Evolutionary conservation across 2,329 filamentous ascomycete genomes (phyloP), one percentile per base, ranked within the genome.

Genomic region (Ophiobolus disseminans): DNA sequence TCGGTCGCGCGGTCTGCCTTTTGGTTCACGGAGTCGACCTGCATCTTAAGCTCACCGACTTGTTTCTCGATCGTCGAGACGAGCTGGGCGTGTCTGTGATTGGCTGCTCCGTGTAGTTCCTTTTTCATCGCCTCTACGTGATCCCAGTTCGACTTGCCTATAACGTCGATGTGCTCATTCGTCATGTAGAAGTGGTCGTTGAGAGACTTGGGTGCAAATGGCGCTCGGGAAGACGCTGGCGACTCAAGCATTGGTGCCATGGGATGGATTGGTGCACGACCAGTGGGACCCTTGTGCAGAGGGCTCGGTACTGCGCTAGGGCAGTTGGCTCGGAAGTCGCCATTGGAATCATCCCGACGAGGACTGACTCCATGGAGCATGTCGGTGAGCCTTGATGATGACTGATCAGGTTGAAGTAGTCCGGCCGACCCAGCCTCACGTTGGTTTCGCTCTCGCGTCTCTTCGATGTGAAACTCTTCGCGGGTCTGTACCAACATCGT

Each of bases 141-240:
- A 37, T 70, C 67, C 45, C 62, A 67, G 0, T 61, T 57, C 5
- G 58, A 66, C 32, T 65, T 61, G 26, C 58, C 66, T 1, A 68
- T 53, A 5, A 68, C 60, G 28, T 72, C 70, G 16, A 74, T 63
- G 53, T 74, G 71, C 39, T 68, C 62, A 39, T 73, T 70, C 7
- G 62, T 63, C 61, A 70, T 69, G 50, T 55, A 65, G 55, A 74
- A 73, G 45, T 72, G 68, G n/a, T 66, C 63, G 4, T 62, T 56
- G 13, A 62, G 55, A 6, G 40, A 48, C 39, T 52, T 61, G 16
- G 53, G 55, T 26, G 53, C 45, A 3, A 37, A 42, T 7, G 43
- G 47, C 5, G 39, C 42, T 4, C 42, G 23, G 14, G 46, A 38
- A 7, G 48, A 17, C 20, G 21, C 38, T 7, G 30, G 30, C 5